Evolutionary conservation across 139 green algal species (phyloP), one percentile per base, ranked within the genome.

Genomic region (Micractinium sp.): DNA sequence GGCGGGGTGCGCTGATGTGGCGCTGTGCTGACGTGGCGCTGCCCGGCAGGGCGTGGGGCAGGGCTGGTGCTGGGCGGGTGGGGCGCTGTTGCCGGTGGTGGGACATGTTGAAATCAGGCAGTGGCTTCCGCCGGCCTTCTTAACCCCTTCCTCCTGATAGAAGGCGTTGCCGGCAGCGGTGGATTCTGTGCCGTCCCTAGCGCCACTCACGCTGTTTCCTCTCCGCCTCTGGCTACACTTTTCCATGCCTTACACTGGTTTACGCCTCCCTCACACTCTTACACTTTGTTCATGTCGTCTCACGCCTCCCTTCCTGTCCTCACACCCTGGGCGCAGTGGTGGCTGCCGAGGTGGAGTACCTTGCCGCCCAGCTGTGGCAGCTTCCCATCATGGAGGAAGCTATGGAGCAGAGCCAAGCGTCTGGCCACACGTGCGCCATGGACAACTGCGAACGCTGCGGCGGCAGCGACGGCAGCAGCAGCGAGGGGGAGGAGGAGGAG

Each of bases 281-380:
- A 25, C 63, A 71, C 16, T 71, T 71, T 23, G 7, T 31, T 25
- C 22, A 71, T 23, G 20, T 71, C 20, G 2, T 29, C 2, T 7
- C 63, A 5, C 22, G 9, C 63, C 16, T 25, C 63, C 63, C 63
- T 71, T 25, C 63, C 47, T 56, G 5, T 56, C 47, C 47, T 56
- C 47, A 16, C 9, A 9, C 47, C 47, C 47, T 56, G 47, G 47
- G 22, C 74, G 85, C 88, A 91, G 86, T 92, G 66, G 90, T 92
- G 56, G 90, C 81, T 13, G 39, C 63, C 0, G 90, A 92, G 82
- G 86, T 86, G 5, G 81, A 92, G 76, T 92, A 92, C 56, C 71
- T 92, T 16, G 13, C 47, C 0, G 67, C 33, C 3, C 80, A 90
- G 86, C 78, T 86, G 41, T 71, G 60, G 61, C 69, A 90, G 77